Conservation (phyloP, 2,329 filamentous ascomycete genomes). For the Phyllosticta citriasiana region DNA sequence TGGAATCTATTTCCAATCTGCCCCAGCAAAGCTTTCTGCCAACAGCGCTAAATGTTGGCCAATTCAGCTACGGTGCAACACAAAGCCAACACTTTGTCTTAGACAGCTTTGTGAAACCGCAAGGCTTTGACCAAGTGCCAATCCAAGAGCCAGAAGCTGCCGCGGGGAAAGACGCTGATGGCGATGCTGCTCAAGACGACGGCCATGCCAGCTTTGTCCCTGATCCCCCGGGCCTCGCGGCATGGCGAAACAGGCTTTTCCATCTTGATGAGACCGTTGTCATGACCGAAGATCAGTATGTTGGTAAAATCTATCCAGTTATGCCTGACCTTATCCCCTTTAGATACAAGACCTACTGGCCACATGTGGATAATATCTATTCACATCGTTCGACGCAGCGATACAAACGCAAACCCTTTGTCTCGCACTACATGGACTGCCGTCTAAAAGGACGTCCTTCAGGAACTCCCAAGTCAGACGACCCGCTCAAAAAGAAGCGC, state of each 20-base stretch:
- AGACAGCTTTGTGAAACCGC: background rate
- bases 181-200: slow-evolving; percentile 28
- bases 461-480: slow-evolving; percentile 68
- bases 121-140: background rate
- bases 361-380: slow-evolving; percentile 76
- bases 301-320: background rate
- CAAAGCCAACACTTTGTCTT: slow-evolving; percentile 9
- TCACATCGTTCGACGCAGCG: slow-evolving; percentile 72
- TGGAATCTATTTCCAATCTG: slow-evolving; percentile 20
- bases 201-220: slow-evolving; percentile 51
- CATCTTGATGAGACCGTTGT: slow-evolving; percentile 64
- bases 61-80: slow-evolving; percentile 12
- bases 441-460: slow-evolving; percentile 69
- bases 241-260: slow-evolving; percentile 65
- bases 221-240: slow-evolving; percentile 56
- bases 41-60: slow-evolving; percentile 12
- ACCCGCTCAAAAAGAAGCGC: slow-evolving; percentile 73
- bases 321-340: slow-evolving; percentile 2
- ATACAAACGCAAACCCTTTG: slow-evolving; percentile 73
- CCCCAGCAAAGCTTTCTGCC: slow-evolving; percentile 17
- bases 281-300: slow-evolving; percentile 63
- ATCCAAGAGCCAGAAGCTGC: background rate
- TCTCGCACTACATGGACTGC: slow-evolving; percentile 80
- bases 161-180: background rate
- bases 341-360: slow-evolving; percentile 72